Conservation (phyloP, 257 asterid genomes). For the Gynochthodes officinalis region DNA sequence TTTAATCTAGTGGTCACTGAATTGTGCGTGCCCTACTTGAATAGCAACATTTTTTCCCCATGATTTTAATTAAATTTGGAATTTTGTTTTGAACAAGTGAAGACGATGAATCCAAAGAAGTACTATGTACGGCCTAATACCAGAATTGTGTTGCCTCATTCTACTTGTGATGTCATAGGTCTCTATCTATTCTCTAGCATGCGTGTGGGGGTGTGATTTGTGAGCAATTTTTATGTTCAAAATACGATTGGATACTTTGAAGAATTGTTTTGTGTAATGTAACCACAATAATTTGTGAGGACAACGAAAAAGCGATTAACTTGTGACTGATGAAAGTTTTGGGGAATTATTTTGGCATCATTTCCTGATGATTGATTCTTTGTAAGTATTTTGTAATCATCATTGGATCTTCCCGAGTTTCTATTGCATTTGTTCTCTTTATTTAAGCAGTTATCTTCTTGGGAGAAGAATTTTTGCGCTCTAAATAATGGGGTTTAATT, state of each 20-base stretch:
- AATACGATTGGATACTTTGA: neutral
- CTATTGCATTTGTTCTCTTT: too few relatives aligned
- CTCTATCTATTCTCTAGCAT: constrained; percentile 13
- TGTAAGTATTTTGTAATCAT: too few relatives aligned
- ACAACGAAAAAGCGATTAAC: too few relatives aligned
- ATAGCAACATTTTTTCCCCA: neutral
- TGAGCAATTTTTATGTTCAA: neutral
- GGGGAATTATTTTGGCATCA: too few relatives aligned
- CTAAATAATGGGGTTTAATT: too few relatives aligned
- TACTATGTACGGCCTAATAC: constrained; percentile 98
- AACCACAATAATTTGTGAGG: neutral
- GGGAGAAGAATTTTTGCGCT: too few relatives aligned
- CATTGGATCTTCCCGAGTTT: too few relatives aligned
- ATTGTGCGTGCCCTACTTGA: constrained; percentile 13
- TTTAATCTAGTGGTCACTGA: neutral
- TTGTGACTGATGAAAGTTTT: too few relatives aligned
- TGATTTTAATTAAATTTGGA: neutral
- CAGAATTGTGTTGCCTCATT: constrained; percentile 81
- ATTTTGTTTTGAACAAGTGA: constrained; percentile 52
- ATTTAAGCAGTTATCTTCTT: too few relatives aligned
- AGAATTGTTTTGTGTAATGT: neutral
- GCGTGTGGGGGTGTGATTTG: neutral
- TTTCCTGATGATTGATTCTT: too few relatives aligned
- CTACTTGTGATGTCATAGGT: constrained; percentile 77
- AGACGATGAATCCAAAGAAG: constrained; percentile 98